Conservation (phyloP, 2,329 filamentous ascomycete genomes). For the Aspergillus unguis region DNA sequence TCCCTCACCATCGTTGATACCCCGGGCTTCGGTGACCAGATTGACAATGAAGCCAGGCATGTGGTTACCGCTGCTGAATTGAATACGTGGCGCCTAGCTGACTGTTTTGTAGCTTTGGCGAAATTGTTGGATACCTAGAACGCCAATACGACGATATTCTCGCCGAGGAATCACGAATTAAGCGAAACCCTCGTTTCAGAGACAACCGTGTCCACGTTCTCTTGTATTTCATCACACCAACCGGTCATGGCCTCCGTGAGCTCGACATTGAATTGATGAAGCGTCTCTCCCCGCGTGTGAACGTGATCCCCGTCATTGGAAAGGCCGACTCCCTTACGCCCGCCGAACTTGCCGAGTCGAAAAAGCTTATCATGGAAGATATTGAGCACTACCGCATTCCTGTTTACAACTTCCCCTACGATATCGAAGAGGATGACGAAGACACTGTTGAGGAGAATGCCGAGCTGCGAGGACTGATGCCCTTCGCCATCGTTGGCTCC, state of each 20-base stretch:
- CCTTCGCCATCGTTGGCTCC: constrained; percentile 96
- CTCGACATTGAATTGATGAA: constrained; percentile 99
- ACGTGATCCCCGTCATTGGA: constrained; percentile 98
- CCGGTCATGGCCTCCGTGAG: constrained; percentile 94
- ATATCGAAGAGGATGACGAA: constrained; percentile 98
- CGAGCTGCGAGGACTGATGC: constrained; percentile 95
- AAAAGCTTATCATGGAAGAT: constrained; percentile 99
- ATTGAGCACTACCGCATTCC: constrained; percentile 99
- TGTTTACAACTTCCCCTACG: constrained; percentile 99
- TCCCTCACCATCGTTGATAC: constrained; percentile 98
- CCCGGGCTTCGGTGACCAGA: constrained; percentile 96
- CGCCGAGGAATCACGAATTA: constrained; percentile 98
- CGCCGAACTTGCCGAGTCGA: constrained; percentile 93
- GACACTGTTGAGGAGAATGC: constrained; percentile 99
- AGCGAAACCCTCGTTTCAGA: constrained; percentile 99
- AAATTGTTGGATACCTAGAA: constrained; percentile 98
- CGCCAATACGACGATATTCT: constrained; percentile 99
- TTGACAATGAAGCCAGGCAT: constrained; percentile 97
- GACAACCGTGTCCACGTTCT: constrained; percentile 98
- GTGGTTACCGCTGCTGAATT: constrained; percentile 21
- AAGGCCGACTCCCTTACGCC: constrained; percentile 97
- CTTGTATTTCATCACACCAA: constrained; percentile 99
- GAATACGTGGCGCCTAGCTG: constrained; percentile 16
- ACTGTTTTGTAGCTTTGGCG: constrained; percentile 68
- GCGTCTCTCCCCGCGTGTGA: constrained; percentile 94